These are phyloP conservation scores for Microstroma glucosiphilum DNA, from an alignment of 1,284 basidiomycete species.

Conservation along the genomic window DNA sequence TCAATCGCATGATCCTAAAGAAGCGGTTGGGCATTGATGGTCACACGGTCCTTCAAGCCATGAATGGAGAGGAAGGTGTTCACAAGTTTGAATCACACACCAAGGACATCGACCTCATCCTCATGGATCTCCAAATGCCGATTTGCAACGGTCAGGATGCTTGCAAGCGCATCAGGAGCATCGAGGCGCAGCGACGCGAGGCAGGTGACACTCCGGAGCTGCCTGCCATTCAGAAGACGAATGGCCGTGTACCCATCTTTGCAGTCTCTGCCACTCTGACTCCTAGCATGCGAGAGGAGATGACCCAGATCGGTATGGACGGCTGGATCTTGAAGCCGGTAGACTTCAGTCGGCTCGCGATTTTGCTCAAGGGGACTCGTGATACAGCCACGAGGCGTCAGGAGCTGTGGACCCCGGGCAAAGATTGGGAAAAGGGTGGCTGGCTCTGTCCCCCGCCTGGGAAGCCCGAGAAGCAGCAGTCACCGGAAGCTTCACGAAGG, in stretches of 20 bases:
- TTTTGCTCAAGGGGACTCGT: conserved; percentile 32
- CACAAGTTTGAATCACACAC: conserved; percentile 61
- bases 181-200: conserved; percentile 24
- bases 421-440: conserved; percentile 43
- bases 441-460: conserved; percentile 36
- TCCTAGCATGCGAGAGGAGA: conserved; percentile 61
- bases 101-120: conserved; percentile 63
- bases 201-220: conserved; percentile 17
- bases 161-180: conserved; percentile 59
- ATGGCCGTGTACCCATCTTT: conserved; percentile 71
- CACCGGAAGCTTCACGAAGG: not conserved
- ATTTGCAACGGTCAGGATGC: conserved; percentile 72
- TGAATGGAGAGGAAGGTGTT: conserved; percentile 71
- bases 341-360: conserved; percentile 58
- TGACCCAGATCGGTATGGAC: conserved; percentile 64
- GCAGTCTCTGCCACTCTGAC: conserved; percentile 73
- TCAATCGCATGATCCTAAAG: conserved; percentile 68
- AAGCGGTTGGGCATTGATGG: conserved; percentile 66
- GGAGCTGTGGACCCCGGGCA: conserved; percentile 35
- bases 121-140: conserved; percentile 86
- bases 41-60: conserved; percentile 63
- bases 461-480: conserved; percentile 8
- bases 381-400: conserved; percentile 25
- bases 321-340: conserved; percentile 84
- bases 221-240: conserved; percentile 55